These are phyloP conservation scores for Bombardia bombarda DNA, from an alignment of 495 filamentous ascomycete species.

Conservation along the genomic window DNA sequence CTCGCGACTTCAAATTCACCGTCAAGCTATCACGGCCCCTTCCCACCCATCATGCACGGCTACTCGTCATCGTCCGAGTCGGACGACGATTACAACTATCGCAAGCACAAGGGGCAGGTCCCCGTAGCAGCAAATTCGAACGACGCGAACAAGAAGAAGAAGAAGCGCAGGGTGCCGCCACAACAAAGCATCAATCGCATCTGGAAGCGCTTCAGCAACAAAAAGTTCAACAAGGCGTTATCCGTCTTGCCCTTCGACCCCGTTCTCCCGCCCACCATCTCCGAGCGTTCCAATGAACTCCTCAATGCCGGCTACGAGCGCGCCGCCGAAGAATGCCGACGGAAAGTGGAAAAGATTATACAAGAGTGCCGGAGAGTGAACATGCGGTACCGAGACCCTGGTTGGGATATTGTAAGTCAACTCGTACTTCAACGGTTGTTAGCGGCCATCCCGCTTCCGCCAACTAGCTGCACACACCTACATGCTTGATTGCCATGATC, in stretches of 20 bases:
- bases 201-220: slow-evolving; percentile 71
- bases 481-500: not conserved
- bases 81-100: slow-evolving; percentile 27
- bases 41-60: slow-evolving; percentile 24
- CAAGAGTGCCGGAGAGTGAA: slow-evolving; percentile 80
- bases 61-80: slow-evolving; percentile 28
- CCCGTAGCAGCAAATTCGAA: slow-evolving; percentile 12
- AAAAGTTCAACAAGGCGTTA: slow-evolving; percentile 42
- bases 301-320: slow-evolving; percentile 61
- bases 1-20: not conserved
- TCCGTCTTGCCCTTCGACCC: slow-evolving; percentile 41
- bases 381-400: slow-evolving; percentile 81
- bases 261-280: slow-evolving; percentile 34
- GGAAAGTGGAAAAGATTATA: slow-evolving; percentile 79
- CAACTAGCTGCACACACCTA: not conserved
- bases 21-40: not conserved
- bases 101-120: slow-evolving; percentile 18
- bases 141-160: slow-evolving; percentile 40
- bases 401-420: slow-evolving; percentile 68
- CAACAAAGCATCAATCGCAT: slow-evolving; percentile 72
- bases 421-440: slow-evolving; percentile 6
- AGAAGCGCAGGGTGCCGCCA: slow-evolving; percentile 54
- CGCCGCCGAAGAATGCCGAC: slow-evolving; percentile 61
- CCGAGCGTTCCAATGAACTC: slow-evolving; percentile 40
- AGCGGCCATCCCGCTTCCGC: not conserved